A percentile compares a stretch with the other conserved stretches of the same genome.
Conservation (phyloP, 2,329 filamentous ascomycete species). For the Cercospora sojina region DNA sequence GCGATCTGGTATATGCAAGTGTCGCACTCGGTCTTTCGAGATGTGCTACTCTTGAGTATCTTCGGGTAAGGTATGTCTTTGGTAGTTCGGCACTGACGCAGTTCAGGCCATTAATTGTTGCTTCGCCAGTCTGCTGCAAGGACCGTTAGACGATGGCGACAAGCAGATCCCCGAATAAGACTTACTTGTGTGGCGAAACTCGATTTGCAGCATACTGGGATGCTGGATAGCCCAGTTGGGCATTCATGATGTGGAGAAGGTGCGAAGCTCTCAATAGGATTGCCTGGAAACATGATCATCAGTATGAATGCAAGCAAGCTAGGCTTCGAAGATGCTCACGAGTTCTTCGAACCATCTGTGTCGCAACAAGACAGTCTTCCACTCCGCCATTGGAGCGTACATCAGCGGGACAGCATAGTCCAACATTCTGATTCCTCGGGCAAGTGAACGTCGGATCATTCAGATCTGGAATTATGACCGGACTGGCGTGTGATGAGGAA, state of each 20-base stretch:
- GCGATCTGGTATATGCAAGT: background rate
- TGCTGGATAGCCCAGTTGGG: background rate
- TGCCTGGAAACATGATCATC: background rate
- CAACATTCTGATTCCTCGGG: background rate
- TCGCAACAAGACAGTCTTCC: background rate
- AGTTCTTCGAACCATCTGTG: background rate
- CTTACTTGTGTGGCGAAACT: background rate
- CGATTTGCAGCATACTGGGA: background rate
- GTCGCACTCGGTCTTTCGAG: background rate
- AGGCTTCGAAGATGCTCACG: background rate
- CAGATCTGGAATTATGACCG: background rate
- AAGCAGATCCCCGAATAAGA: background rate
- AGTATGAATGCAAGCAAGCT: background rate
- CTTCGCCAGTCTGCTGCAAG: background rate
- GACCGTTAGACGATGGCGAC: background rate
- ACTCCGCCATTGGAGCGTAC: background rate
- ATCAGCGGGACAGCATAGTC: background rate
- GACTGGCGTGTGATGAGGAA: background rate
- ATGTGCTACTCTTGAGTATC: conserved; percentile 4
- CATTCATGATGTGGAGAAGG: background rate
- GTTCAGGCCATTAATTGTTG: background rate
- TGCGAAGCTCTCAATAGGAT: background rate
- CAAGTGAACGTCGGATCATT: background rate
- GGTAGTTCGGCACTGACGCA: conserved; percentile 1
- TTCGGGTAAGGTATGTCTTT: background rate